These are phyloP conservation scores for Darksidea phi DNA, from an alignment of 495 filamentous ascomycete genomes.

Conservation along the genomic window DNA sequence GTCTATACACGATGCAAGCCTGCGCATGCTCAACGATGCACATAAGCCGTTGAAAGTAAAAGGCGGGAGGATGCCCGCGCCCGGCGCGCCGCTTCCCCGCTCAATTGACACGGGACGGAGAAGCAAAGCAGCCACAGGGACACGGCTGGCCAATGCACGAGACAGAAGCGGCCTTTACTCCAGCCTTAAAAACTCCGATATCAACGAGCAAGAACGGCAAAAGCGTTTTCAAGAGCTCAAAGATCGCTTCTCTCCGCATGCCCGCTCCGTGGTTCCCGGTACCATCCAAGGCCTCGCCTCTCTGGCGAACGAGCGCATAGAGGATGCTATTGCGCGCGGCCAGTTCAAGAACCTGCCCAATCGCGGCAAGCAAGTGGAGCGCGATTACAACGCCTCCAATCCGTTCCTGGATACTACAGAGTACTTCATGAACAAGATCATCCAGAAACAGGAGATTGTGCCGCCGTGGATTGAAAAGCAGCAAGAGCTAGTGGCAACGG, in stretches of 20 bases:
- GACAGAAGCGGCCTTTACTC: conserved; percentile 75
- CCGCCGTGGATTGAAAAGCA: conserved; percentile 96
- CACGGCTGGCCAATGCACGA: conserved; percentile 70
- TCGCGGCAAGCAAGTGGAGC: conserved; percentile 75
- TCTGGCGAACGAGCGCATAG: conserved; percentile 89
- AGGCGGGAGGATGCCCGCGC: conserved; percentile 44
- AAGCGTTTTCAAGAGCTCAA: conserved; percentile 68
- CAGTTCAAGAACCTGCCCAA: conserved; percentile 81
- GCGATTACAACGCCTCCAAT: conserved; percentile 77
- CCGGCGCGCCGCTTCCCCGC: conserved; percentile 39
- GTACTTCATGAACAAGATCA: conserved; percentile 98
- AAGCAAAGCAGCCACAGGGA: conserved; percentile 49
- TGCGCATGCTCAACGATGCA: conserved; percentile 86
- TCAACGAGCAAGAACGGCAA: conserved; percentile 70
- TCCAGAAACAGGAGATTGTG: conserved; percentile 84
- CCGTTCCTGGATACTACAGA: conserved; percentile 96
- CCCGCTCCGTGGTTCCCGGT: conserved; percentile 67
- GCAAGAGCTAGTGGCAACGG: conserved; percentile 75
- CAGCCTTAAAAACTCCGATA: conserved; percentile 55
- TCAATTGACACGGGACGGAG: conserved; percentile 55
- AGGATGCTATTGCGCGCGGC: conserved; percentile 87
- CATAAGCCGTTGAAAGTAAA: conserved; percentile 65
- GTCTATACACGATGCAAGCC: conserved; percentile 65
- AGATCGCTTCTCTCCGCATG: conserved; percentile 73
- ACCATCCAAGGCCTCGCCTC: conserved; percentile 75